Conservation (phyloP, 345 rosid genomes). For the Balakata baccata region DNA sequence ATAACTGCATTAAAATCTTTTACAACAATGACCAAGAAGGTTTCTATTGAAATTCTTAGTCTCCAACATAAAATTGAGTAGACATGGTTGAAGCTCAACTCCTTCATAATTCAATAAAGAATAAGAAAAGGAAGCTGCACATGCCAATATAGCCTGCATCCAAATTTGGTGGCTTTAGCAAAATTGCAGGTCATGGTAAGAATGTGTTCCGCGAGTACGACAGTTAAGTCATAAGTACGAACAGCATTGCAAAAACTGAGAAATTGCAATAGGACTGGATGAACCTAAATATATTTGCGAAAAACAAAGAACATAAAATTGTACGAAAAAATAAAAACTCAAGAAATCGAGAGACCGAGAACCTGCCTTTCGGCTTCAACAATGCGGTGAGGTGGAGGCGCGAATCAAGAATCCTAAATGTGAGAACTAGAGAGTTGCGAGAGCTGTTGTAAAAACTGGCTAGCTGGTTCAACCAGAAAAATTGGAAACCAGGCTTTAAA, state of each 20-base stretch:
- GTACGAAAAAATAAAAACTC: not conserved
- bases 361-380: too few species aligned
- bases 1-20: not conserved
- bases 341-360: too few species aligned
- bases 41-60: not conserved
- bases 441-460: too few species aligned
- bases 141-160: not conserved
- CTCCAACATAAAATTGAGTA: not conserved
- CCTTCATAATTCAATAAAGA: not conserved
- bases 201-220: not conserved
- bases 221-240: not conserved
- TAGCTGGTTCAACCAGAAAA: too few species aligned
- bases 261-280: not conserved
- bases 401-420: too few species aligned
- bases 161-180: not conserved
- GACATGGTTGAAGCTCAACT: not conserved
- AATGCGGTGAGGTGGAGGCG: too few species aligned
- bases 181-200: not conserved
- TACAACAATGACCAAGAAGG: not conserved
- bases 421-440: too few species aligned
- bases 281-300: not conserved
- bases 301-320: not conserved
- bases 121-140: not conserved
- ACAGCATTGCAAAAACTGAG: constrained; percentile 3
- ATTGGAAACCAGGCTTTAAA: too few species aligned